A percentile compares a stretch with the other conserved stretches of the same genome.
Evolutionary conservation across 768 basidiomycete species (phyloP).

Genomic region (Hysterangium stoloniferum): DNA sequence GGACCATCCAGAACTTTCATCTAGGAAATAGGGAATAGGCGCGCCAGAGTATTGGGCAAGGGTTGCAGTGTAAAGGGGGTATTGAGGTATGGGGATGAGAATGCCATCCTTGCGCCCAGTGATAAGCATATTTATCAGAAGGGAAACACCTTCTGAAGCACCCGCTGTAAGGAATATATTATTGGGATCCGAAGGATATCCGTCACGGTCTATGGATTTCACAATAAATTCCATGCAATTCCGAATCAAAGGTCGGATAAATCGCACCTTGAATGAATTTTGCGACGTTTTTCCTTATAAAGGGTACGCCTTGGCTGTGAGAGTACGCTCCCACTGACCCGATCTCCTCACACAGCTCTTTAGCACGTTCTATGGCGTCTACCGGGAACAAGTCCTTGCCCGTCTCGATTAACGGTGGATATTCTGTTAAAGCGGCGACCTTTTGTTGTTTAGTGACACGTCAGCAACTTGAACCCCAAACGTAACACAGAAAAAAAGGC

Average conservation of each 20-base stretch:
- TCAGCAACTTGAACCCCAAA: too few species aligned
- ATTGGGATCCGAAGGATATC: slow-evolving; percentile 71
- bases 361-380: slow-evolving; percentile 80
- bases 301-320: slow-evolving; percentile 86
- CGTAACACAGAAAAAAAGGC: background rate
- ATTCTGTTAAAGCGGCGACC: slow-evolving; percentile 90
- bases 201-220: slow-evolving; percentile 89
- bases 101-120: slow-evolving; percentile 60
- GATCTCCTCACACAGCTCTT: slow-evolving; percentile 73
- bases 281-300: slow-evolving; percentile 83
- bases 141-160: slow-evolving; percentile 90
- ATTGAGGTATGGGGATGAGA: slow-evolving; percentile 96
- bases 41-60: slow-evolving; percentile 80
- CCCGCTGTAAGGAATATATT: slow-evolving; percentile 94
- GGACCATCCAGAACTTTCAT: slow-evolving; percentile 77
- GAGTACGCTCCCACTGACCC: slow-evolving; percentile 94
- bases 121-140: slow-evolving; percentile 75
- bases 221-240: too few species aligned
- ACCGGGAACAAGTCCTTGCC: slow-evolving; percentile 66
- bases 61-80: slow-evolving; percentile 94
- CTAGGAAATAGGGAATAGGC: slow-evolving; percentile 81
- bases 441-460: slow-evolving; percentile 24
- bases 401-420: slow-evolving; percentile 67
- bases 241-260: background rate
- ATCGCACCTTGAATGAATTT: slow-evolving; percentile 76